These are phyloP conservation scores for Colletotrichum orbiculare DNA, from an alignment of 2,329 filamentous ascomycete genomes.

Conservation along the genomic window DNA sequence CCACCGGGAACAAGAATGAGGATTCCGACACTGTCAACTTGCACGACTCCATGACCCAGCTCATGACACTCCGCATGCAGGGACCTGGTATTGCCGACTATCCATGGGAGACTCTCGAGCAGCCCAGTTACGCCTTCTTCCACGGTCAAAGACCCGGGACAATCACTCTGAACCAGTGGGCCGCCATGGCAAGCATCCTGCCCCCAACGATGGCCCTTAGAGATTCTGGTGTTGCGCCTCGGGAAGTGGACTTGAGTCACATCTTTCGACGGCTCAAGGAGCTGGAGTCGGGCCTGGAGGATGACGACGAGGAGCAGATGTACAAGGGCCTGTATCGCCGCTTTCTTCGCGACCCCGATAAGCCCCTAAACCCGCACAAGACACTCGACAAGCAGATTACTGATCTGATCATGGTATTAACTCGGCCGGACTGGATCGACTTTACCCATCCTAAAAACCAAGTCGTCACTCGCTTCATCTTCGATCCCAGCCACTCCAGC, in stretches of 20 bases:
- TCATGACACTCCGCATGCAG: slow-evolving; percentile 65
- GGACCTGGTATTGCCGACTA: slow-evolving; percentile 53
- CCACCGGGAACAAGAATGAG: slow-evolving; percentile 56
- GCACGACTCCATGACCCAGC: slow-evolving; percentile 67
- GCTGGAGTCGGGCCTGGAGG: slow-evolving; percentile 66
- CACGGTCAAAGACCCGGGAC: slow-evolving; percentile 76
- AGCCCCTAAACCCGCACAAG: slow-evolving; percentile 67
- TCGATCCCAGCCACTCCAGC: slow-evolving; percentile 67
- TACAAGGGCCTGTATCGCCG: slow-evolving; percentile 74
- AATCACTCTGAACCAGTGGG: slow-evolving; percentile 78
- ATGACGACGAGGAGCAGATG: slow-evolving; percentile 67
- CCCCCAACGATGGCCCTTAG: slow-evolving; percentile 67
- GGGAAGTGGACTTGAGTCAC: slow-evolving; percentile 67
- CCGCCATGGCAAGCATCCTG: slow-evolving; percentile 65
- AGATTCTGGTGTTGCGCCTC: slow-evolving; percentile 68
- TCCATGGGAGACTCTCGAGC: slow-evolving; percentile 79
- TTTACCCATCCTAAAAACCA: slow-evolving; percentile 78
- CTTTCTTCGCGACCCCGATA: slow-evolving; percentile 76
- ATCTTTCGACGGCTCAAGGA: slow-evolving; percentile 70
- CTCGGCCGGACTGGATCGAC: slow-evolving; percentile 78
- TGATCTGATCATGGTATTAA: slow-evolving; percentile 76
- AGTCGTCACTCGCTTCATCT: slow-evolving; percentile 78
- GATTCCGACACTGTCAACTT: slow-evolving; percentile 60
- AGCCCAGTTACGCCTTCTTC: slow-evolving; percentile 76
- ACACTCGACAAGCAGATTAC: slow-evolving; percentile 77